Evolutionary conservation across 1,139 yeast genomes (phyloP), one percentile per base, ranked within the genome.

Genomic region (Taphrina confusa): DNA sequence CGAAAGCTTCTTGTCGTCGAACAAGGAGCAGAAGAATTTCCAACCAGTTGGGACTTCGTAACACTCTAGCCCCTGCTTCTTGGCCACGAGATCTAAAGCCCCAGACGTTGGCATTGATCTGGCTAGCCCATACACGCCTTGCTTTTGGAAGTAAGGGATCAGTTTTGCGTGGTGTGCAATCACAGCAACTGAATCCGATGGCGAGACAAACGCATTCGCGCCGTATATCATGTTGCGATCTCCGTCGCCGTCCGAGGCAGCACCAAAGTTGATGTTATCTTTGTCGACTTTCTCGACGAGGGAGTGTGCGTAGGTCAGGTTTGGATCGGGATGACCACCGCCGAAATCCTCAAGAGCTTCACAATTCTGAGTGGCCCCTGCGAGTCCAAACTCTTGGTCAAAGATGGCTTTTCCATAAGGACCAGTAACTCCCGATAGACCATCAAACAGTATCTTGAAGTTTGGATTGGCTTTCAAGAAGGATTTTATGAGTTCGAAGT

Each of bases 11-110:
- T 88, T 82, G 50, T 95, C 91, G 71, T 92, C 98, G 69, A 92
- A 92, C 66, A 92, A 78, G 4, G 95, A 91, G 74, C 97, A 90
- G 80, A 92, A 92, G 72, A 92, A 92, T 75, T 92, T 92, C 98
- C 98, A 92, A 42, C 98, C 98, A 20, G 98, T 92, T 63, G 98
- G 98, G 3, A 94, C 98, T 75, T 92, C 98, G 74, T 92, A 92
- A 65, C 85, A 78, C 58, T 85, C 76, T 65, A 92, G 77, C 16
- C 85, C 85, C 72, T 89, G 84, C 63, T 78, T 78, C 72, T 83
- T 82, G 37, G 96, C 98, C 31, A 92, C 98, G 63, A 86, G 79
- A 71, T 92, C 98, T 68, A 92, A 80, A 34, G 98, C 98, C 39
- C 90, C 90, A 5, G 95, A 85, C 4, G 98, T 92, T 61, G 98